Evolutionary conservation across 2,329 filamentous ascomycete genomes (phyloP).

Genomic region (Colletotrichum falcatum): DNA sequence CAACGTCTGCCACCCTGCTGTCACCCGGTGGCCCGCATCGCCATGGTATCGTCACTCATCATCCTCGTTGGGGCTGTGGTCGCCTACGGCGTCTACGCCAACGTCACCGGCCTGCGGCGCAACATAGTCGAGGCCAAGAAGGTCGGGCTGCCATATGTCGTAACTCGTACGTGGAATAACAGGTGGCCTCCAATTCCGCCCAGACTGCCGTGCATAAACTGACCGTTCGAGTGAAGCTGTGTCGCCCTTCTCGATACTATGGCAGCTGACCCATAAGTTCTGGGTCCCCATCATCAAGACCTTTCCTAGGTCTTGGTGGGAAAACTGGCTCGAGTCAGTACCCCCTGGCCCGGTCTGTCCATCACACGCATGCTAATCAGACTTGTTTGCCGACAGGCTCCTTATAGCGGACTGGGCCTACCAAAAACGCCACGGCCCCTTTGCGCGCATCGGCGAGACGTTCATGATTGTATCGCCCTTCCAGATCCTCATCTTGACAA

Average conservation of each 20-base stretch:
- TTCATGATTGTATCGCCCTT: slow-evolving; percentile 74
- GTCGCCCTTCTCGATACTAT: slow-evolving; percentile 63
- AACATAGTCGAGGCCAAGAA: slow-evolving; percentile 64
- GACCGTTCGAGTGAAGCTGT: slow-evolving; percentile 52
- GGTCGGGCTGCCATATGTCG: slow-evolving; percentile 64
- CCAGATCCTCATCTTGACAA: slow-evolving; percentile 64
- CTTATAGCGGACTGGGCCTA: slow-evolving; percentile 72
- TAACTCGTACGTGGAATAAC: slow-evolving; percentile 62
- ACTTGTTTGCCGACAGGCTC: slow-evolving; percentile 53
- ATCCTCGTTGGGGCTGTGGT: slow-evolving; percentile 50
- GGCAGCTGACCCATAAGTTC: slow-evolving; percentile 66
- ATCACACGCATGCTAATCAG: slow-evolving; percentile 31
- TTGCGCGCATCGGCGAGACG: slow-evolving; percentile 69
- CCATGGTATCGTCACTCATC: slow-evolving; percentile 53
- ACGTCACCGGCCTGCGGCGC: slow-evolving; percentile 51
- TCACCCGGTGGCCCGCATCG: neutral
- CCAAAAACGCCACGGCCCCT: slow-evolving; percentile 66
- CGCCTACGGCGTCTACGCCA: slow-evolving; percentile 50
- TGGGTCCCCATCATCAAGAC: slow-evolving; percentile 67
- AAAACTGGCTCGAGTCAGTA: slow-evolving; percentile 70
- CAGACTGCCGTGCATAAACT: slow-evolving; percentile 10
- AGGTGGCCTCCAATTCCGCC: too few species aligned
- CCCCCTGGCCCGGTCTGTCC: neutral
- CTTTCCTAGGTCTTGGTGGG: slow-evolving; percentile 67
- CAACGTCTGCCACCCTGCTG: too few species aligned